Evolutionary conservation across 2,329 filamentous ascomycete species (phyloP), one percentile per base, ranked within the genome.

Genomic region (Penicillium sp.): DNA sequence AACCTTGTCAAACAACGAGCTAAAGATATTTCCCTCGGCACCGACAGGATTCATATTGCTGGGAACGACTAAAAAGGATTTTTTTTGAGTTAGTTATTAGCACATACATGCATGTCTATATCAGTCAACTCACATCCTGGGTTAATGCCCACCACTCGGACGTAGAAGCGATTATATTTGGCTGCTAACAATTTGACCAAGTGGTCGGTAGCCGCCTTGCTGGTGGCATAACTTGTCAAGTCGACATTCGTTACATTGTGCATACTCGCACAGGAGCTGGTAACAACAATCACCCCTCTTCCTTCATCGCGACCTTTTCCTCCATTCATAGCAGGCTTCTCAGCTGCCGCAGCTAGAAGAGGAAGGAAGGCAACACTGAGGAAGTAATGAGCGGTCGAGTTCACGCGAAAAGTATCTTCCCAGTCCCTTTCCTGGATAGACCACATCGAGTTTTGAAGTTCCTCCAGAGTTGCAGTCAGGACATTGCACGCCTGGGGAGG

Each of bases 401-500:
- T 44, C 40, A 44, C 40, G 10, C 40, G 40, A 44, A 44, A 44
- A 2, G 40, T 44, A 6, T 44, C 40, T 24, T 44, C 40, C 40
- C 40, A 44, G 40, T 22, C 40, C 24, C 13, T 44, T 12, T 44
- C 40, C 10, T 44, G 19, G 4, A 44, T 44, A 1, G 40, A 44
- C 40, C 40, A 44, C 40, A 44, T 44, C 10, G 40, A 44, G 3
- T 44, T 44, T 44, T 44, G 40, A 24, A 44, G 40, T 10, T 44
- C 40, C n/a, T 44, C 19, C 40, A 44, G 10, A 13, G n/a, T 22
- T 10, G 40, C 40, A 22, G 40, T 44, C 40, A 44, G 19, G 40
- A 44, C 40, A 44, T 44, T 44, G 40, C 40, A 44, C 13, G 40
- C 19, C 19, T 44, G 40, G n/a, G 40, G 40, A 44, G 40, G 40